phyloP scores from a whole-genome alignment of 768 basidiomycete species.

The Scleroderma bovista region DNA sequence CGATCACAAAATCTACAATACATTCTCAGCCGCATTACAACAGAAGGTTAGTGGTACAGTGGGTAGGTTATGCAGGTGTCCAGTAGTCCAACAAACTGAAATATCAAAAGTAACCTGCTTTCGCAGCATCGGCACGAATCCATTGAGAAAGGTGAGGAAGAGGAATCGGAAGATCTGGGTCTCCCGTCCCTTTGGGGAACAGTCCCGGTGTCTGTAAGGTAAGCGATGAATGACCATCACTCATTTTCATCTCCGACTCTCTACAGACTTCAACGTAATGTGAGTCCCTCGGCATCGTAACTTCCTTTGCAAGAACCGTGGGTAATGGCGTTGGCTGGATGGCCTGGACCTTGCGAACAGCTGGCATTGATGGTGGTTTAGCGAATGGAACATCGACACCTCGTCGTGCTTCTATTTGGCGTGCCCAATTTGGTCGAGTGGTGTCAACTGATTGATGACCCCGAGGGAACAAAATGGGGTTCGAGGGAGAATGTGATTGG shows the following conservation, averaged over 20 bases:
- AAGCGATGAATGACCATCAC: conserved; percentile 10
- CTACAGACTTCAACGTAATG: conserved; percentile 29
- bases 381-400: conserved; percentile 55
- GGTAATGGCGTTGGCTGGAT: conserved; percentile 27
- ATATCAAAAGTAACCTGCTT: conserved; percentile 7
- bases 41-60: conserved; percentile 2
- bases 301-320: conserved; percentile 23
- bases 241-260: conserved; percentile 23
- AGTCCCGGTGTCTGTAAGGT: conserved; percentile 12
- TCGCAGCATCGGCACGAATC: conserved; percentile 41
- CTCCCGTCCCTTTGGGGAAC: conserved; percentile 38
- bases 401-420: conserved; percentile 36
- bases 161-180: conserved; percentile 55
- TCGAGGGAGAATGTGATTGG: conserved; percentile 10
- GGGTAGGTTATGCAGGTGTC: background rate
- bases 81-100: background rate
- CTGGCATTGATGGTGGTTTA: conserved; percentile 18
- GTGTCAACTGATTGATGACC: conserved; percentile 18
- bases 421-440: conserved; percentile 47
- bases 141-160: conserved; percentile 47
- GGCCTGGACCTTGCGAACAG: conserved; percentile 8
- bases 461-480: conserved; percentile 14
- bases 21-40: background rate
- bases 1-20: conserved; percentile 4
- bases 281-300: conserved; percentile 18